A percentile compares a stretch with the other conserved stretches of the same genome.
Conservation (phyloP, 805 yeast genomes). For the Candida golubevii region DNA sequence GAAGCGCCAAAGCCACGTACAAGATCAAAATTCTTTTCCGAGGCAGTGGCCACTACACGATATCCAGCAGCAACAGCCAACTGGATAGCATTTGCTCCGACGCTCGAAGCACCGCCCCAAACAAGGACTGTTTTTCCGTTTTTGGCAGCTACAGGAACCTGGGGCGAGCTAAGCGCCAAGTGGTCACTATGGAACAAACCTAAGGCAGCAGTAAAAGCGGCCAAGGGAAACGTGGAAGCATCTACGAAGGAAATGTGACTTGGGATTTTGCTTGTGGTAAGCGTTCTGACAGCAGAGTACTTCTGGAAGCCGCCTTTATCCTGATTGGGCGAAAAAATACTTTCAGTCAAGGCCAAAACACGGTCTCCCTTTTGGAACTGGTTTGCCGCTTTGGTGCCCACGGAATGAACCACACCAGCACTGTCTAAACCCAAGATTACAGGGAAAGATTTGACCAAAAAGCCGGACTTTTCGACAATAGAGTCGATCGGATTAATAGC, state of each 20-base stretch:
- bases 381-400: conserved; percentile 3
- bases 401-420: conserved; percentile 9
- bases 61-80: conserved; percentile 12
- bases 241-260: conserved; percentile 5
- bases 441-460: conserved; percentile 8
- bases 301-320: conserved; percentile 11
- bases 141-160: not conserved
- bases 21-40: conserved; percentile 5
- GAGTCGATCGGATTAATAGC: conserved; percentile 9
- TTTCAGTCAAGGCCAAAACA: conserved; percentile 8
- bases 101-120: conserved; percentile 14
- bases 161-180: conserved; percentile 6
- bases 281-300: conserved; percentile 7
- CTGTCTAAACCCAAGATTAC: conserved; percentile 9
- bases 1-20: conserved; percentile 7
- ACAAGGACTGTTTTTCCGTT: conserved; percentile 7
- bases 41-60: conserved; percentile 8
- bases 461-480: conserved; percentile 4
- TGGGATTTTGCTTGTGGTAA: conserved; percentile 5
- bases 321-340: conserved; percentile 10
- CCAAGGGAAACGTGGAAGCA: conserved; percentile 9
- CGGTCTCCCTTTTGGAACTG: conserved; percentile 7
- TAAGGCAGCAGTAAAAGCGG: conserved; percentile 5
- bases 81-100: conserved; percentile 11
- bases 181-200: conserved; percentile 7